phyloP scores from a whole-genome alignment of 1,139 yeast species.

The Scheffersomyces parashehatae region DNA sequence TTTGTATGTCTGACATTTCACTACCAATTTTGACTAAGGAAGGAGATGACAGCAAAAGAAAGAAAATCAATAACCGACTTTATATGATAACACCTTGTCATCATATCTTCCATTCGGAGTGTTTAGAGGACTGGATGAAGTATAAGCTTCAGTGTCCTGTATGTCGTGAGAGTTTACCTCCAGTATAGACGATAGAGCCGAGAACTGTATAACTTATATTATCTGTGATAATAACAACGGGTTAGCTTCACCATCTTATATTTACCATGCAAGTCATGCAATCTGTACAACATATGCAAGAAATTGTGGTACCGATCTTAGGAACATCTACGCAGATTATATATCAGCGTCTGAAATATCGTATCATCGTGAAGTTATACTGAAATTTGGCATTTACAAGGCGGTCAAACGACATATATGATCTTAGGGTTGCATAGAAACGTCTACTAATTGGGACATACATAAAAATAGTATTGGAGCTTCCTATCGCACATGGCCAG shows the following conservation, averaged over 20 bases:
- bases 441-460: no score
- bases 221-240: no score
- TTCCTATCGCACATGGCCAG: no score
- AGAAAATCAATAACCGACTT: slow-evolving; percentile 31
- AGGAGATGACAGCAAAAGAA: slow-evolving; percentile 10
- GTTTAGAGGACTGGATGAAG: slow-evolving; percentile 92
- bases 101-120: slow-evolving; percentile 84
- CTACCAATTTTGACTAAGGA: slow-evolving; percentile 51
- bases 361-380: no score
- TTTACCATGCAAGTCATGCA: no score
- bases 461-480: no score
- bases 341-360: no score
- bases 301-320: no score
- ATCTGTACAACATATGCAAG: no score
- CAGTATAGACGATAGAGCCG: slow-evolving; percentile 37
- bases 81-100: slow-evolving; percentile 94
- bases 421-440: no score
- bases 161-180: slow-evolving; percentile 84
- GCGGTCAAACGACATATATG: background rate
- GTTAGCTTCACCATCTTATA: no score
- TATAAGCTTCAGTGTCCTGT: slow-evolving; percentile 92
- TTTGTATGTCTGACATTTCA: slow-evolving; percentile 79
- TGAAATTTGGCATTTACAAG: background rate
- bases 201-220: background rate
- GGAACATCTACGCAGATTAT: no score